Evolutionary conservation across 1,284 basidiomycete genomes (phyloP).

Genomic region (Trichosporon coremiiforme): DNA sequence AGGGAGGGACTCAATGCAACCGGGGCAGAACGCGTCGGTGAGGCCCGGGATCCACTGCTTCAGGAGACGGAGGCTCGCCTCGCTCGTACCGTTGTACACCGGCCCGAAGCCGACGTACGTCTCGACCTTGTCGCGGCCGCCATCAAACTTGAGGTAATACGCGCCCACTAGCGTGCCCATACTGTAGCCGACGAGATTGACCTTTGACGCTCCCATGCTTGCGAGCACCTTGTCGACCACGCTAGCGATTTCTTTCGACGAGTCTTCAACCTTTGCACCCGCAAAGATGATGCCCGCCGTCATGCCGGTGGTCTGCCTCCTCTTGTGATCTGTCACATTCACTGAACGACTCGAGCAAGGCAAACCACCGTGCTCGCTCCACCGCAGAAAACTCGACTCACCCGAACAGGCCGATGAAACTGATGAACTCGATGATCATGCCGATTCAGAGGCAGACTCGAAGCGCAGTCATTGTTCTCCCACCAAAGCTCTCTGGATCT

Average conservation of each 20-base stretch:
- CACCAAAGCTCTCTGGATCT: too few relatives aligned
- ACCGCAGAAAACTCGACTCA: too few relatives aligned
- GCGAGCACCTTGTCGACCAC: not conserved
- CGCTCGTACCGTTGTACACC: constrained; percentile 22
- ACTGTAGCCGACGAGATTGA: not conserved
- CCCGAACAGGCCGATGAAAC: constrained; percentile 98
- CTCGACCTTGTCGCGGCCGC: constrained; percentile 15
- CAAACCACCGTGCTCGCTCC: too few relatives aligned
- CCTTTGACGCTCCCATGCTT: not conserved
- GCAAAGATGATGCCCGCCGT: not conserved
- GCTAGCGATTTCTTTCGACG: not conserved
- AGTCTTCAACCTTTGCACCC: not conserved
- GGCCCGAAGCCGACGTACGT: constrained; percentile 25
- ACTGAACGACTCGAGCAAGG: too few relatives aligned
- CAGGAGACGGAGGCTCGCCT: not conserved
- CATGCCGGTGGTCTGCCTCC: too few relatives aligned
- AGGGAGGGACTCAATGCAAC: constrained; percentile 21
- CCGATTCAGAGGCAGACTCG: too few relatives aligned
- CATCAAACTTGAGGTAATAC: constrained; percentile 28
- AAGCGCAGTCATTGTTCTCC: too few relatives aligned
- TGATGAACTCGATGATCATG: constrained; percentile 90
- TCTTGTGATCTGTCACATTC: too few relatives aligned
- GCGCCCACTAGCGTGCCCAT: constrained; percentile 22
- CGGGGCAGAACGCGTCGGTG: constrained; percentile 17
- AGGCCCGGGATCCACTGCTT: not conserved